Evolutionary conservation across 2,329 filamentous ascomycete genomes (phyloP).

Genomic region (Pseudogymnoascus sp.): DNA sequence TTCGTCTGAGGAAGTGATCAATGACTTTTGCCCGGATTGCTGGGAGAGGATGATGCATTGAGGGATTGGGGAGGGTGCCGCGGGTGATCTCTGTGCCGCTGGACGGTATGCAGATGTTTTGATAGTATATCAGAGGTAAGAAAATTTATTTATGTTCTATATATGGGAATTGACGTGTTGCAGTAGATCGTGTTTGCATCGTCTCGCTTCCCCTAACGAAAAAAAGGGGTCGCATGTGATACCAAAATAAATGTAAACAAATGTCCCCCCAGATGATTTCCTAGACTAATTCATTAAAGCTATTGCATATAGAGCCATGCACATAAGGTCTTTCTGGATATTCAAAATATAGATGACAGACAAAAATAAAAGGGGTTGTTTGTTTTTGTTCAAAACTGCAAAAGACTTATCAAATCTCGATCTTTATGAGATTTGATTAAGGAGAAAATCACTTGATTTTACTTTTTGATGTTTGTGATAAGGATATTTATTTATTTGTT

Average conservation of each 20-base stretch:
- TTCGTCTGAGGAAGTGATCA: not conserved
- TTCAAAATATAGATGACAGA: not conserved
- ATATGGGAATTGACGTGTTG: not conserved
- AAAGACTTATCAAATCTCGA: constrained; percentile 4
- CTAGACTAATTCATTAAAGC: not conserved
- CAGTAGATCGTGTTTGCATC: not conserved
- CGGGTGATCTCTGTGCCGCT: not conserved
- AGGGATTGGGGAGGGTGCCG: not conserved
- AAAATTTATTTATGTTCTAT: not conserved
- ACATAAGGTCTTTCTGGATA: not conserved
- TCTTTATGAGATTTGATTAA: not conserved
- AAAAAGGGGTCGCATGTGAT: not conserved
- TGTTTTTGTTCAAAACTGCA: not conserved
- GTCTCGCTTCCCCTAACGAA: not conserved
- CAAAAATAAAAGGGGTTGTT: not conserved
- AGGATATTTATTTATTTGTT: not conserved
- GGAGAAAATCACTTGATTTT: constrained; percentile 5
- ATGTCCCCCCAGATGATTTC: not conserved
- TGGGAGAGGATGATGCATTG: not conserved
- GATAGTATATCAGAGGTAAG: not conserved
- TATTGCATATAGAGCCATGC: not conserved
- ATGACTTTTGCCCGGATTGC: not conserved
- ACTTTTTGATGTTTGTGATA: not conserved
- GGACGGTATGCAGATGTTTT: not conserved
- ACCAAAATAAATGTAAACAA: not conserved